Conservation (phyloP, 2,329 filamentous ascomycete genomes). For the Penicillium brevicompactum region DNA sequence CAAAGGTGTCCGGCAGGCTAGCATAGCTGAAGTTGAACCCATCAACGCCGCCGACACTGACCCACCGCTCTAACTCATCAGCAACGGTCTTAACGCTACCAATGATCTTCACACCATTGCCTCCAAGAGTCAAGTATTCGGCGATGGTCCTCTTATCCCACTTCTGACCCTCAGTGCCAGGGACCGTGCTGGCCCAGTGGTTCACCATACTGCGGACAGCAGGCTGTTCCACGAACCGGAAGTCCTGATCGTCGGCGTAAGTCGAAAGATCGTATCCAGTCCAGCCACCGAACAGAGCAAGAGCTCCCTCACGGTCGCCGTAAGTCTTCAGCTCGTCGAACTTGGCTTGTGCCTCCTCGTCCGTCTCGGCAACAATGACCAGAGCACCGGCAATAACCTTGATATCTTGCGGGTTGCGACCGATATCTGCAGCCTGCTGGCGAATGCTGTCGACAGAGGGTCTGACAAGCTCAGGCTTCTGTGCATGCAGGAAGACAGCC, state of each 20-base stretch:
- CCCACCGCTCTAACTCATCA: constrained; percentile 41
- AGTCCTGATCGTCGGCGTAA: constrained; percentile 49
- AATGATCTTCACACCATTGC: constrained; percentile 39
- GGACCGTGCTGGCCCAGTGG: constrained; percentile 47
- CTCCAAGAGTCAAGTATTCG: constrained; percentile 37
- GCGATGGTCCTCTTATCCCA: constrained; percentile 42
- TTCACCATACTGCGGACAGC: constrained; percentile 49
- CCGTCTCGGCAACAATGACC: constrained; percentile 48
- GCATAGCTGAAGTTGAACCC: constrained; percentile 41
- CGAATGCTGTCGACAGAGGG: constrained; percentile 47
- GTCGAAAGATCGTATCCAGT: constrained; percentile 48
- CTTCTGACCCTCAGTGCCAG: constrained; percentile 42
- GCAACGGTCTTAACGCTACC: constrained; percentile 41
- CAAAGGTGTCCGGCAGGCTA: constrained; percentile 38
- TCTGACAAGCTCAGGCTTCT: constrained; percentile 45
- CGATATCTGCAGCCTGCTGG: constrained; percentile 39
- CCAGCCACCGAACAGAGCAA: constrained; percentile 52
- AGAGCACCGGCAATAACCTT: constrained; percentile 50
- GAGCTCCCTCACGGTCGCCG: constrained; percentile 47
- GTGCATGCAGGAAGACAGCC: constrained; percentile 51
- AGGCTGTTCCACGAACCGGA: constrained; percentile 45
- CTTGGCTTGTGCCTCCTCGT: constrained; percentile 47
- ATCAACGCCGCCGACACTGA: constrained; percentile 37
- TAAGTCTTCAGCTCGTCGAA: constrained; percentile 46
- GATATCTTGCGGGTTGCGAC: constrained; percentile 43